These are phyloP conservation scores for Heritiera fomes DNA, from an alignment of 345 rosid genomes.

Conservation along the genomic window DNA sequence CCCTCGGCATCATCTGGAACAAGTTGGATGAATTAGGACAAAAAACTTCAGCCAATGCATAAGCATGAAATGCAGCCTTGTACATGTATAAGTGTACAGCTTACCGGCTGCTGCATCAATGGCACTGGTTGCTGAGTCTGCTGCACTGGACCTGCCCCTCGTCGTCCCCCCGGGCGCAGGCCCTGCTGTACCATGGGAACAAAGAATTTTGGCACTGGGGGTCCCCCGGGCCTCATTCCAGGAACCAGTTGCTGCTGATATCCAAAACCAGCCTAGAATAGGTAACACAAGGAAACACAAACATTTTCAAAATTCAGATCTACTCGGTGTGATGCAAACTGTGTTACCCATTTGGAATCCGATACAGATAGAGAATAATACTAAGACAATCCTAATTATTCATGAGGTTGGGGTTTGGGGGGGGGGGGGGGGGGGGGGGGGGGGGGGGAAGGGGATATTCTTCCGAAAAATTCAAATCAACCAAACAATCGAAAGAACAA, in stretches of 20 bases:
- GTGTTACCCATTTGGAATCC: not conserved
- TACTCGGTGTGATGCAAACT: not conserved
- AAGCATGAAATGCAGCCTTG: not conserved
- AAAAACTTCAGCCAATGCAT: not conserved
- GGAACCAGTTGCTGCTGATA: constrained; percentile 84
- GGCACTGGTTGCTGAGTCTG: constrained; percentile 66
- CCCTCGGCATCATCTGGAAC: constrained; percentile 66
- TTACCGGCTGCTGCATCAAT: constrained; percentile 64
- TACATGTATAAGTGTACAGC: not conserved
- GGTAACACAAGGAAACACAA: not conserved
- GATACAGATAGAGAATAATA: not conserved
- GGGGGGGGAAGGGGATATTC: not conserved
- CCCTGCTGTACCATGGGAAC: constrained; percentile 72
- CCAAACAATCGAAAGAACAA: not conserved
- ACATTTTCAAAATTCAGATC: not conserved
- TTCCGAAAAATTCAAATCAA: too few relatives aligned
- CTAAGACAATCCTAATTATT: not conserved
- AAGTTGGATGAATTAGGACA: not conserved
- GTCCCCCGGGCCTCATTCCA: constrained; percentile 80
- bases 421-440: too few relatives aligned
- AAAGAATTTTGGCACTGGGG: constrained; percentile 65
- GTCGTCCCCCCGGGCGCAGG: constrained; percentile 67
- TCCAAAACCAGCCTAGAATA: constrained; percentile 66
- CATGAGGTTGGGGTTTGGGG: not conserved
- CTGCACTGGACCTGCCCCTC: constrained; percentile 53